phyloP scores from a whole-genome alignment of 129 eudicot genomes.

The Solidago caesia region DNA sequence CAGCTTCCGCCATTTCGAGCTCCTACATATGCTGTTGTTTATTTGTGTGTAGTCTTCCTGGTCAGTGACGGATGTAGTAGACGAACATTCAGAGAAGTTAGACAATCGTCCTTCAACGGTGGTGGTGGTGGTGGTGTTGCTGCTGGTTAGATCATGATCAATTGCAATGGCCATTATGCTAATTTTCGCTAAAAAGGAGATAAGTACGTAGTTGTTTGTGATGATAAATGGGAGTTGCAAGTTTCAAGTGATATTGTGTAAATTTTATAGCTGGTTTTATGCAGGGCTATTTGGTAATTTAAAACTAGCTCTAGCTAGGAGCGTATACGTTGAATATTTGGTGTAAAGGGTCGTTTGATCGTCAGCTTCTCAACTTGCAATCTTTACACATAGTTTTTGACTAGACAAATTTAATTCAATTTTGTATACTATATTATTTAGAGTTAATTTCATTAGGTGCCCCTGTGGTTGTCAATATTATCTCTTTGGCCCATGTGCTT shows the following conservation, averaged over 20 bases:
- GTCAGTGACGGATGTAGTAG: conserved; percentile 32
- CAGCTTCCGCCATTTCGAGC: conserved; percentile 47
- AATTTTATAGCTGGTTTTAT: conserved; percentile 13
- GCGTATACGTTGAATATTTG: background rate
- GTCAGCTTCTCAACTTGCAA: background rate
- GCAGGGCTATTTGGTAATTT: conserved; percentile 16
- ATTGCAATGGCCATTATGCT: background rate
- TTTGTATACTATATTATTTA: background rate
- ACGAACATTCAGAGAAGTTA: conserved; percentile 25
- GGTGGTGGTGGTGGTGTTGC: background rate
- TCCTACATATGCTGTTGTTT: background rate
- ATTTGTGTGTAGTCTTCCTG: conserved; percentile 51
- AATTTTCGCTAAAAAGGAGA: background rate
- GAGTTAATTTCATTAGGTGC: too few relatives aligned
- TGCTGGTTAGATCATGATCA: background rate
- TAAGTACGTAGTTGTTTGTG: conserved; percentile 3
- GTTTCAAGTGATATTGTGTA: background rate
- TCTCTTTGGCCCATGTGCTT: too few relatives aligned
- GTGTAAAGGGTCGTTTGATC: conserved; percentile 11
- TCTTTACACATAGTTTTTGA: background rate
- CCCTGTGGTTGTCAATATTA: too few relatives aligned
- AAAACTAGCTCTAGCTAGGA: background rate
- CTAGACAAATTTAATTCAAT: too few relatives aligned
- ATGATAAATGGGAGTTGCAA: background rate
- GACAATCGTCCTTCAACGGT: conserved; percentile 16